Evolutionary conservation across 2,329 filamentous ascomycete genomes (phyloP).

Genomic region (Lecanoromycetidae sp.): DNA sequence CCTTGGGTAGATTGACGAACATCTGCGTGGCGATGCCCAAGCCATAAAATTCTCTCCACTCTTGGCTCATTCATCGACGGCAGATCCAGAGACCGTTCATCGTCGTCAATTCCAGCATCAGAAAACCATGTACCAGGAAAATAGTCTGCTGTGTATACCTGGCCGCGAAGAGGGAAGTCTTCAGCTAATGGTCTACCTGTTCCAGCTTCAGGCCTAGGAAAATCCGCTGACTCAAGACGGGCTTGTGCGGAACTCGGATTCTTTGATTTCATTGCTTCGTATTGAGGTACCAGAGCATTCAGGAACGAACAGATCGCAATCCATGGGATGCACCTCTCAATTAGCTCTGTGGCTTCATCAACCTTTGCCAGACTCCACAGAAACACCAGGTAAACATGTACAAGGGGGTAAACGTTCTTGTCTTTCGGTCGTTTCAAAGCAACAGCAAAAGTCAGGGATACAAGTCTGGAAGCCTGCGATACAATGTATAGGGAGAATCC

Average conservation of each 20-base stretch:
- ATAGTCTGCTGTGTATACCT: constrained; percentile 42
- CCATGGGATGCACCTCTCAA: constrained; percentile 40
- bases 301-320: constrained; percentile 37
- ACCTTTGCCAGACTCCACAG: constrained; percentile 33
- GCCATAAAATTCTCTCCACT: constrained; percentile 40
- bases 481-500: background rate
- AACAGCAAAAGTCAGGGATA: background rate
- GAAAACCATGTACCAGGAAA: constrained; percentile 42
- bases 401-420: constrained; percentile 41
- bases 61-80: constrained; percentile 38
- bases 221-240: constrained; percentile 28
- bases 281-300: constrained; percentile 35
- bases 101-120: constrained; percentile 39
- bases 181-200: constrained; percentile 42
- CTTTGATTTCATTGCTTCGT: constrained; percentile 16
- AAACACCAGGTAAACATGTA: constrained; percentile 45
- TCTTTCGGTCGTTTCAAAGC: constrained; percentile 33
- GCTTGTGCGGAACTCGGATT: constrained; percentile 20
- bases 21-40: constrained; percentile 33
- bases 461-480: background rate
- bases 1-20: constrained; percentile 24
- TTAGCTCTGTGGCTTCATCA: constrained; percentile 28
- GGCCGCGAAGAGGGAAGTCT: constrained; percentile 46
- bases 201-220: constrained; percentile 32
- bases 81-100: constrained; percentile 41